A percentile compares a stretch with the other conserved stretches of the same genome.
phyloP scores from a whole-genome alignment of 805 yeast species.

The Starmera pachycereana region DNA sequence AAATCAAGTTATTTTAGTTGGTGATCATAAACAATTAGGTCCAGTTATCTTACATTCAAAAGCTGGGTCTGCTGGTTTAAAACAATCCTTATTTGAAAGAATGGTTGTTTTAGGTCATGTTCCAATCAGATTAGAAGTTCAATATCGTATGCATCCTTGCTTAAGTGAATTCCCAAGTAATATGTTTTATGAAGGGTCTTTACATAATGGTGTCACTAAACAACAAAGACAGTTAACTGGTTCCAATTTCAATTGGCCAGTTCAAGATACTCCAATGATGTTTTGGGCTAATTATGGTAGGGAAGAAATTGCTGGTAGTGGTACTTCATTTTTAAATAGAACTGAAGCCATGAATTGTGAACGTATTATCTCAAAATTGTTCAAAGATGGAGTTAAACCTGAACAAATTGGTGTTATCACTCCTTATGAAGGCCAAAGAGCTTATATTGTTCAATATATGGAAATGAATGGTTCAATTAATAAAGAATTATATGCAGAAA shows the following conservation, averaged over 20 bases:
- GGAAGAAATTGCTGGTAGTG: slow-evolving; percentile 78
- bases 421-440: slow-evolving; percentile 91
- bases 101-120: slow-evolving; percentile 70
- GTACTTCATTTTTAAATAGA: slow-evolving; percentile 74
- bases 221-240: slow-evolving; percentile 51
- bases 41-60: slow-evolving; percentile 76
- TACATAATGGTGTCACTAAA: slow-evolving; percentile 84
- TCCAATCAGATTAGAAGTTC: slow-evolving; percentile 83
- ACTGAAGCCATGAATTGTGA: slow-evolving; percentile 88
- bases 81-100: slow-evolving; percentile 82
- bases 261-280: slow-evolving; percentile 81
- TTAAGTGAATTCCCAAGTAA: slow-evolving; percentile 82
- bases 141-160: slow-evolving; percentile 91
- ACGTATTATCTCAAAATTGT: slow-evolving; percentile 59
- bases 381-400: slow-evolving; percentile 70
- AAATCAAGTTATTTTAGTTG: slow-evolving; percentile 80
- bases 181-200: slow-evolving; percentile 85
- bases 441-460: slow-evolving; percentile 72
- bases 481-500: slow-evolving; percentile 51
- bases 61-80: slow-evolving; percentile 81
- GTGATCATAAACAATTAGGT: slow-evolving; percentile 94
- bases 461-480: slow-evolving; percentile 58
- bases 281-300: slow-evolving; percentile 86
- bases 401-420: slow-evolving; percentile 86
- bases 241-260: slow-evolving; percentile 86